Base-by-base conservation (phyloP, 495 filamentous ascomycete species). In the Tuber aestivum region DNA sequence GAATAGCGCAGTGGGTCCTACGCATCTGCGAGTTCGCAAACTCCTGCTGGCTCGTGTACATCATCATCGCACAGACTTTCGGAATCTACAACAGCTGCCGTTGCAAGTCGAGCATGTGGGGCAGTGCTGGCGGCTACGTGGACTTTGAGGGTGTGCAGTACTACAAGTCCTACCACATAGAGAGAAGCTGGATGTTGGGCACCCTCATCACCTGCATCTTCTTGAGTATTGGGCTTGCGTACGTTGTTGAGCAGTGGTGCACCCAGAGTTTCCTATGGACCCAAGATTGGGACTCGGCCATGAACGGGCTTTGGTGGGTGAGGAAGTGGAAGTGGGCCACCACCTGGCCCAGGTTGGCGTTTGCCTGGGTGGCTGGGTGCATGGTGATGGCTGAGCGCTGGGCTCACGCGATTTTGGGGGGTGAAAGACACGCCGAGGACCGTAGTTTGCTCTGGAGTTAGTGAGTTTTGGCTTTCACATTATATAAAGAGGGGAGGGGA, bases 191-290 rank as follows among this genome's bases (percentile, higher is more conserved):
- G 74, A 38, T 70, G 18, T 12, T 50, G 23, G 78, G 77, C 7
- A 76, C 77, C 7, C n/a, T 76, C 2, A 61, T 74, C 9, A 41
- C 70, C 1, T 76, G 56, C 27, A n/a, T 70, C 38, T 41, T 56
- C 32, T 73, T 79, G 45, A 42, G 42, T 3, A 23, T 69, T 12
- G 74, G 78, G 27, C 72, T 79, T 3, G 18, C 37, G 7, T 80
- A 80, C 69, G 72, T 79, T 44, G 71, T 72, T 18, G 74, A 48
- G 38, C 61, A 76, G 68, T 80, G 77, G 78, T 79, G 76, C 56
- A 70, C 74, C 8, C 78, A 80, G 74, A 76, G 78, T 12, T 72
- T 71, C 32, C 35, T 79, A 41, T 79, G 77, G 78, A 79, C 73
- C 3, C 41, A 37, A 56, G 48, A 76, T 32, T 79, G 78, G 42